These are phyloP conservation scores for Colletotrichum sp. DNA, from an alignment of 2,329 filamentous ascomycete species.

Conservation along the genomic window DNA sequence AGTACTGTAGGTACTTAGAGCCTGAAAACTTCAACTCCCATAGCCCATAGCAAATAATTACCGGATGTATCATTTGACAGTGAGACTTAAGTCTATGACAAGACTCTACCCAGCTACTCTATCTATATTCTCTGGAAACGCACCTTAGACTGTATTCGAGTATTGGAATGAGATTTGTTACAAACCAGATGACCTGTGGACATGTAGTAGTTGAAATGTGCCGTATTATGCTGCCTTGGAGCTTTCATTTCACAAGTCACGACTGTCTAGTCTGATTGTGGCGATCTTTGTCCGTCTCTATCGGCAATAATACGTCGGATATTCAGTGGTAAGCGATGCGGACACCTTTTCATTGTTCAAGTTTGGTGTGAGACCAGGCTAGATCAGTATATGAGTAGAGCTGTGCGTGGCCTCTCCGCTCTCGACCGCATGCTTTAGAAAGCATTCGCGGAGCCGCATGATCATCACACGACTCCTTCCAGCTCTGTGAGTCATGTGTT, in stretches of 20 bases:
- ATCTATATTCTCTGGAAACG: neutral
- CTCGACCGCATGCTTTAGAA: neutral
- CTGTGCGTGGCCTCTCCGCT: neutral
- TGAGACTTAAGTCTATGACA: neutral
- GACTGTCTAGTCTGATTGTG: neutral
- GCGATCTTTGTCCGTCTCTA: neutral
- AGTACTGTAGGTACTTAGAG: neutral
- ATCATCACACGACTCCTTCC: neutral
- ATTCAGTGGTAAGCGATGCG: neutral
- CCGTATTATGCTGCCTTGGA: accelerated
- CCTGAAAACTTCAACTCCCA: neutral
- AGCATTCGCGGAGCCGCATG: neutral
- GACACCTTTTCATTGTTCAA: neutral
- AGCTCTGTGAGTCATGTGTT: neutral
- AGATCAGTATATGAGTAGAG: neutral
- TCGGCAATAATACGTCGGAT: neutral
- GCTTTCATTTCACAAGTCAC: neutral
- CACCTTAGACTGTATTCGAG: neutral
- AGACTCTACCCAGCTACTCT: neutral
- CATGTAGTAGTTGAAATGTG: neutral
- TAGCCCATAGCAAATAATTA: neutral
- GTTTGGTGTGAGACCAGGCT: neutral
- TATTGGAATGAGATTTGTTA: too few relatives aligned
- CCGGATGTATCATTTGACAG: neutral
- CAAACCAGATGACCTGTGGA: accelerated